A percentile compares a stretch with the other conserved stretches of the same genome.
Evolutionary conservation across 169 alveolate species (phyloP).

Genomic region (Cryptosporidium xiaoi): DNA sequence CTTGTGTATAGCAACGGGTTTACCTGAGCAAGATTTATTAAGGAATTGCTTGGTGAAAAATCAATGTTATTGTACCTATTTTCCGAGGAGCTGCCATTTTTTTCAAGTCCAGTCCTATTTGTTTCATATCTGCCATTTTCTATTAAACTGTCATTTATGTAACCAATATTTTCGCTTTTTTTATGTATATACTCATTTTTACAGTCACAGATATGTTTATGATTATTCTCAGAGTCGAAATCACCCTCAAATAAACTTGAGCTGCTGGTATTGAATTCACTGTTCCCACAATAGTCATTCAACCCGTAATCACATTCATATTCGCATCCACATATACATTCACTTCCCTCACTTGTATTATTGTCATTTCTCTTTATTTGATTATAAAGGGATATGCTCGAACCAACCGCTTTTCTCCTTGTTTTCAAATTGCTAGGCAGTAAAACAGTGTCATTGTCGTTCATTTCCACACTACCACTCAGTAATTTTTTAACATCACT

Average conservation of each 20-base stretch:
- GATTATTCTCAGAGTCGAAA: too few species aligned
- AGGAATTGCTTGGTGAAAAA: constrained; percentile 54
- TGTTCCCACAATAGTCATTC: too few species aligned
- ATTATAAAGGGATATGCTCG: constrained; percentile 28
- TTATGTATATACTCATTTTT: too few species aligned
- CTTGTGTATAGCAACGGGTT: constrained; percentile 45
- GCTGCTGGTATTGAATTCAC: too few species aligned
- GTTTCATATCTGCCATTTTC: neutral
- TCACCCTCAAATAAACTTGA: too few species aligned
- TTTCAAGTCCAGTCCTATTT: neutral
- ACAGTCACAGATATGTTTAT: too few species aligned
- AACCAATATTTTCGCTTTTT: too few species aligned
- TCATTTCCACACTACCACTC: neutral
- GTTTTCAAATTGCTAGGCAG: neutral
- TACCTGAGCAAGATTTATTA: constrained; percentile 13
- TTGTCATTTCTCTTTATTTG: constrained; percentile 6
- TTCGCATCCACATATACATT: too few species aligned
- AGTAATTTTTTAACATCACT: constrained; percentile 1
- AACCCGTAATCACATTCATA: too few species aligned
- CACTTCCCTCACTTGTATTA: neutral
- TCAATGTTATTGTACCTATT: neutral
- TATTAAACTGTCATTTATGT: neutral
- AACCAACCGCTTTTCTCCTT: constrained; percentile 49
- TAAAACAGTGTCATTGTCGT: neutral
- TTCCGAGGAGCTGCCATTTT: neutral